Conservation (phyloP, 2,329 filamentous ascomycete species). For the Fusarium citri region DNA sequence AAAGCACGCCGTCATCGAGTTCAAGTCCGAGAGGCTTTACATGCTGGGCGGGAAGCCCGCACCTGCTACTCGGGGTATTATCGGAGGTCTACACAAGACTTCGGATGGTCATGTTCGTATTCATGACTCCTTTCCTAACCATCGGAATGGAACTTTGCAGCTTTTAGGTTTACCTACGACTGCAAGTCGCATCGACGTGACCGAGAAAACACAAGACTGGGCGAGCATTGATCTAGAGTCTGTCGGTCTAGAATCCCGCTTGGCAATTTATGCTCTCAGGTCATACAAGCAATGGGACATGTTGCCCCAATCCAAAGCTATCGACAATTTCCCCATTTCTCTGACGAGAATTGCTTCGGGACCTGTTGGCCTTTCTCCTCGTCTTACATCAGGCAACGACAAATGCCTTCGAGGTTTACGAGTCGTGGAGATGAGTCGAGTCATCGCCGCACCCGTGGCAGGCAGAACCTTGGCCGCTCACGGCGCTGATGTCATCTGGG, state of each 20-base stretch:
- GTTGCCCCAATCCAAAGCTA: background rate
- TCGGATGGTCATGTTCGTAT: constrained; percentile 1
- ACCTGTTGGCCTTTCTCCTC: background rate
- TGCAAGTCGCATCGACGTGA: background rate
- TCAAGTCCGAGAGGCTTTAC: constrained; percentile 1
- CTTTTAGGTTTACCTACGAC: background rate
- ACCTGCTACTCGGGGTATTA: background rate
- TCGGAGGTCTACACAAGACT: background rate
- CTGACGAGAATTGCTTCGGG: background rate
- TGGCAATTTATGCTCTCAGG: background rate
- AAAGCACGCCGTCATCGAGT: background rate
- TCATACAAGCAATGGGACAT: background rate
- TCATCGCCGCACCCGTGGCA: background rate
- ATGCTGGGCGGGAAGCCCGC: background rate
- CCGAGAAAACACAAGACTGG: background rate
- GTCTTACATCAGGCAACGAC: background rate
- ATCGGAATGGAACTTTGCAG: background rate
- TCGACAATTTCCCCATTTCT: background rate
- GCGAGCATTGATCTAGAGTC: background rate
- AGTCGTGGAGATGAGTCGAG: constrained; percentile 2
- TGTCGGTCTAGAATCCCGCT: background rate
- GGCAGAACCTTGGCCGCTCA: background rate
- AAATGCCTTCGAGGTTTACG: constrained; percentile 1
- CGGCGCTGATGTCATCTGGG: constrained; percentile 1
- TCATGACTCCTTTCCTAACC: background rate